Percentiles rank a stretch among this genome's conserved stretches.
Conservation (phyloP, 108 stramenopile genomes). For the Cafeteria roenbergensis region DNA sequence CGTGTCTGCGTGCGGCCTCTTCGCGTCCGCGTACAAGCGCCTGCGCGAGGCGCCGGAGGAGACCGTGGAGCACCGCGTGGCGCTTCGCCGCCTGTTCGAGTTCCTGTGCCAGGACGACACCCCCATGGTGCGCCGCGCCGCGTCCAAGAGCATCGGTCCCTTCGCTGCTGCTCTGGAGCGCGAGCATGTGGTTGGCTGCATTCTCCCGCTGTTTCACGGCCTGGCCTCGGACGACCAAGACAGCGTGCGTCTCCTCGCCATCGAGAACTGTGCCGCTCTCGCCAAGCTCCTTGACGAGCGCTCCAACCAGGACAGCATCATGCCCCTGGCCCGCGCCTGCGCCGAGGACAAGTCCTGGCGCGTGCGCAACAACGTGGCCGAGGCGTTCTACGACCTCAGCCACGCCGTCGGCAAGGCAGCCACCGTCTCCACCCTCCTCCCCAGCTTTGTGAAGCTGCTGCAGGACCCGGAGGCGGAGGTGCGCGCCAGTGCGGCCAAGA, state of each 20-base stretch:
- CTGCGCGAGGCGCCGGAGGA: conserved; percentile 5
- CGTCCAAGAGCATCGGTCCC: conserved; percentile 59
- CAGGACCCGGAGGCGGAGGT: conserved; percentile 86
- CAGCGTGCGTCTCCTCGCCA: conserved; percentile 77
- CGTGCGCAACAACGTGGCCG: conserved; percentile 18
- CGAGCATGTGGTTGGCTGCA: conserved; percentile 26
- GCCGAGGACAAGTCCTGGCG: conserved; percentile 27
- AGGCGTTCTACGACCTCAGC: conserved; percentile 11
- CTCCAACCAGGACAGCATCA: conserved; percentile 14
- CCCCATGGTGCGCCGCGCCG: conserved; percentile 83
- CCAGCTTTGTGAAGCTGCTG: conserved; percentile 69
- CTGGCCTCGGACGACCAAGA: conserved; percentile 84
- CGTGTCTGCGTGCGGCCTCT: conserved; percentile 66
- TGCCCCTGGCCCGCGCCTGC: background rate
- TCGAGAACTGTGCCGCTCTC: conserved; percentile 69
- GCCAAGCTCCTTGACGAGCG: conserved; percentile 55
- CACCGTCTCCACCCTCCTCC: conserved; percentile 31
- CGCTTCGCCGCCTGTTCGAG: conserved; percentile 39
- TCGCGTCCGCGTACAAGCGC: conserved; percentile 49
- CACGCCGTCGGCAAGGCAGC: conserved; percentile 4
- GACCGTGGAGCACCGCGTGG: background rate
- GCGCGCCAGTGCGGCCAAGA: conserved; percentile 69
- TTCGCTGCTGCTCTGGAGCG: conserved; percentile 34
- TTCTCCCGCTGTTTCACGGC: conserved; percentile 60
- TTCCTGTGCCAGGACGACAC: conserved; percentile 78